These are phyloP conservation scores for Trematosphaeria pertusa DNA, from an alignment of 2,329 filamentous ascomycete genomes.

Conservation along the genomic window DNA sequence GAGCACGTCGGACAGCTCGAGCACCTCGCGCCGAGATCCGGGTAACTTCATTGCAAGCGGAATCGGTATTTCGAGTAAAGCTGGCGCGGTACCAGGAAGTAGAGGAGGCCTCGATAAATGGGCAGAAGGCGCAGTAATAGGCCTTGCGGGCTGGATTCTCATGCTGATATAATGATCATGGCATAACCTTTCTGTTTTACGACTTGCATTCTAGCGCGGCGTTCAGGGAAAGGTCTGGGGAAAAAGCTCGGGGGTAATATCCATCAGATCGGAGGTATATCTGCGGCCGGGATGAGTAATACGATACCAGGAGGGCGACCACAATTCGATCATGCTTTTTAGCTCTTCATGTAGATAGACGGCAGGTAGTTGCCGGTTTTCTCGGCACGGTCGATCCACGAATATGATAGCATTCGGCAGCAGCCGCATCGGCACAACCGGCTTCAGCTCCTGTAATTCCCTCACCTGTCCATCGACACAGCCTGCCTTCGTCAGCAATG, in stretches of 20 bases:
- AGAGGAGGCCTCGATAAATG: constrained; percentile 29
- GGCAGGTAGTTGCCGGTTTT: too few relatives aligned
- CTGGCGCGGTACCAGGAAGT: constrained; percentile 12
- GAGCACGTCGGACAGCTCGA: constrained; percentile 11
- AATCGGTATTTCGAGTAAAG: constrained; percentile 27
- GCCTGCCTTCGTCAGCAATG: too few relatives aligned
- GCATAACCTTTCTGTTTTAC: background rate
- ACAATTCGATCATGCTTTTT: too few relatives aligned
- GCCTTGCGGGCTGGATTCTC: constrained; percentile 36
- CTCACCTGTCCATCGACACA: too few relatives aligned
- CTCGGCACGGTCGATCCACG: too few relatives aligned
- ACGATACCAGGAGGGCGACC: too few relatives aligned
- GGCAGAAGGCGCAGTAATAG: constrained; percentile 34
- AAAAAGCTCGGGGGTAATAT: background rate
- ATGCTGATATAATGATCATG: constrained; percentile 27
- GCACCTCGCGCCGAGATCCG: constrained; percentile 16
- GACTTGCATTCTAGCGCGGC: constrained; percentile 1
- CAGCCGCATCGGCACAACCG: too few relatives aligned
- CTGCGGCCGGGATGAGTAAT: too few relatives aligned
- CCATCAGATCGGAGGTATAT: background rate
- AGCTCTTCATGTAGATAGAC: too few relatives aligned
- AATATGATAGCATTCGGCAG: too few relatives aligned
- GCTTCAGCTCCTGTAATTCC: too few relatives aligned
- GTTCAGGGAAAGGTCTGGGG: constrained; percentile 1
- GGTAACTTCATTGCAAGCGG: constrained; percentile 38